These are phyloP conservation scores for Pseudocercospora macadamiae DNA, from an alignment of 2,329 filamentous ascomycete genomes.

Conservation along the genomic window DNA sequence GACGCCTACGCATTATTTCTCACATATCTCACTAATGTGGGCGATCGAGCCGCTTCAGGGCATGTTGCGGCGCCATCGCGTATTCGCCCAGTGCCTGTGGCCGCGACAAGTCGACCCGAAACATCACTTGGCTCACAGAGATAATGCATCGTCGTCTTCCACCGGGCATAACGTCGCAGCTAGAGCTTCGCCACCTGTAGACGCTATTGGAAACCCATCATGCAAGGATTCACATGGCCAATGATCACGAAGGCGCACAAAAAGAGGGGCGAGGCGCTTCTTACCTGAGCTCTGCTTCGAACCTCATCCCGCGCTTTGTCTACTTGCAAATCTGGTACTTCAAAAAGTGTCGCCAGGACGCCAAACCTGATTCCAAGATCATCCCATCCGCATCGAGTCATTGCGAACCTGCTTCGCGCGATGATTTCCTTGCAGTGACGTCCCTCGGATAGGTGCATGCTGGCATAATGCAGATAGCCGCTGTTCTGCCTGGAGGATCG, in stretches of 20 bases:
- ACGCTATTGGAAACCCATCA: conserved; percentile 17
- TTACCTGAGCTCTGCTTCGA: conserved; percentile 7
- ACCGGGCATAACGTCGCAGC: conserved; percentile 20
- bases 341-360: background rate
- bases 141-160: conserved; percentile 14
- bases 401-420: conserved; percentile 9
- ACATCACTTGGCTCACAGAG: conserved; percentile 17
- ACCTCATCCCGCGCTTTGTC: conserved; percentile 21
- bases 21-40: conserved; percentile 24
- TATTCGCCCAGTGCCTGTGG: conserved; percentile 11
- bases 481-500: conserved; percentile 21
- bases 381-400: conserved; percentile 10
- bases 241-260: conserved; percentile 17
- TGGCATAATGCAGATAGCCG: conserved; percentile 23
- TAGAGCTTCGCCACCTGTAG: conserved; percentile 24
- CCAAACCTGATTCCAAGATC: conserved; percentile 11
- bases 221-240: conserved; percentile 24
- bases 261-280: conserved; percentile 13
- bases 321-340: conserved; percentile 4
- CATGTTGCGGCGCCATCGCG: conserved; percentile 9
- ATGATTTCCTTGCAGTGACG: conserved; percentile 16
- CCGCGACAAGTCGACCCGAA: conserved; percentile 15
- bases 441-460: conserved; percentile 22
- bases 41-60: conserved; percentile 21
- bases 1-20: conserved; percentile 26